Base-by-base conservation (phyloP, 352 stramenopile species). In the Phytopythium vexans region DNA sequence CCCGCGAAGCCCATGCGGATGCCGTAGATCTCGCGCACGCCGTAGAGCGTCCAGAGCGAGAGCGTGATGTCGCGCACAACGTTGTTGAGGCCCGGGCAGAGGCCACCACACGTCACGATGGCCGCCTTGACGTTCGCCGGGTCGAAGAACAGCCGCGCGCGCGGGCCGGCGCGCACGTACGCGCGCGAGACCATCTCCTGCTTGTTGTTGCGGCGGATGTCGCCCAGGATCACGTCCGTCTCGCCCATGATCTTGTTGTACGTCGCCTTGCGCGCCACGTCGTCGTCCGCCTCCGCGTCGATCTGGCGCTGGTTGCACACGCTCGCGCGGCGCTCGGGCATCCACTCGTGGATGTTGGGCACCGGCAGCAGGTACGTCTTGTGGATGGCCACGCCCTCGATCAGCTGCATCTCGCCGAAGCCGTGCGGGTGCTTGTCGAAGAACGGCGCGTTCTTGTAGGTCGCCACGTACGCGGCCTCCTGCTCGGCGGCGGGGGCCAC, bases 71-170 rank as follows among this genome's bases (percentile, higher is more conserved):
- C 95, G 52, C 95, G 87, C 56, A 99, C 94, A 31, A 99, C 94
- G 69, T 98, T 98, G 77, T 99, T 99, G n/a, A 99, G 76, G 6
- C 97, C 97, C 14, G 97, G 97, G 60, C 94, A 98, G 27, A 99
- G 72, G 3, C 95, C 95, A 41, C 93, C 91, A 64, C 89, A 97
- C 11, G 92, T 98, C 34, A 98, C 89, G 49, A 98, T 94, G 21
- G 89, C 92, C 8, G 86, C 91, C 62, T 93, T 89, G 36, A 96
- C 83, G 45, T 81, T 73, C 7, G 65, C 32, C 6, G 84, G 84
- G 54, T 92, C 77, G 41, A 92, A 94, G 65, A 76, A 93, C n/a
- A 92, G 73, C 49, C 60, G 59, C 31, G 52, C 62, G 31, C 84
- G 77, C 11, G 87, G 82, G 15, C 87, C 87, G 33, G 85, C 87